Evolutionary conservation across 2,329 filamentous ascomycete genomes (phyloP).

Genomic region (Hypoxylon sp.): DNA sequence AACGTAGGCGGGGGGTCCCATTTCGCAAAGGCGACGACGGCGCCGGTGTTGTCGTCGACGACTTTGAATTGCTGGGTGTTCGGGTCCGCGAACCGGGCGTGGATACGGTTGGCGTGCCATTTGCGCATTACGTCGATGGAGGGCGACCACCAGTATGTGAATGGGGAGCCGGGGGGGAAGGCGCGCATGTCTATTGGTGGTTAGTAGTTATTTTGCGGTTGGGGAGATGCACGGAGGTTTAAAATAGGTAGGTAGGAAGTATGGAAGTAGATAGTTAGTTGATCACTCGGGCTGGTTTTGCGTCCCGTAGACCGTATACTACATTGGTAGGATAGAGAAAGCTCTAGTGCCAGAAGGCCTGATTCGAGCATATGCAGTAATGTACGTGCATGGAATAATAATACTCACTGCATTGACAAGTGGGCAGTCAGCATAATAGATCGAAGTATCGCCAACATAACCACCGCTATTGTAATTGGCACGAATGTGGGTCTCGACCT

Average conservation of each 20-base stretch:
- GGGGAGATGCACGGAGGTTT: not conserved
- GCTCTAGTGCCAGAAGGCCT: not conserved
- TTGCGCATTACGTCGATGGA: slow-evolving; percentile 44
- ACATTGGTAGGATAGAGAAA: not conserved
- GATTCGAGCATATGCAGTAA: not conserved
- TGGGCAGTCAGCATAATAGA: slow-evolving; percentile 7
- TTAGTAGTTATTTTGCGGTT: not conserved
- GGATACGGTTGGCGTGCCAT: slow-evolving; percentile 50
- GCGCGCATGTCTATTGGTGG: slow-evolving; percentile 47
- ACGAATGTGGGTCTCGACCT: slow-evolving; percentile 16
- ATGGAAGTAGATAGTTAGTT: not conserved
- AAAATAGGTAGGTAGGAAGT: not conserved
- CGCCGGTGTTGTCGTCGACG: slow-evolving; percentile 41
- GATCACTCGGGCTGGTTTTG: not conserved
- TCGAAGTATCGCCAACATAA: not conserved
- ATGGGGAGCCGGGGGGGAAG: slow-evolving; percentile 46
- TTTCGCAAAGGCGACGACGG: slow-evolving; percentile 49
- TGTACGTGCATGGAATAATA: not conserved
- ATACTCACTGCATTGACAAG: slow-evolving; percentile 10
- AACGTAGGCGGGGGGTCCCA: slow-evolving; percentile 48
- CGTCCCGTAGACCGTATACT: not conserved
- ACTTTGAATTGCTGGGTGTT: slow-evolving; percentile 52
- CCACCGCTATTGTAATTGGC: not conserved
- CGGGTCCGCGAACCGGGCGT: slow-evolving; percentile 48
- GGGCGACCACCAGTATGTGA: slow-evolving; percentile 53